Evolutionary conservation across 2,329 filamentous ascomycete species (phyloP), one percentile per base, ranked within the genome.

Genomic region (Lasiodiplodia gonubiensis): DNA sequence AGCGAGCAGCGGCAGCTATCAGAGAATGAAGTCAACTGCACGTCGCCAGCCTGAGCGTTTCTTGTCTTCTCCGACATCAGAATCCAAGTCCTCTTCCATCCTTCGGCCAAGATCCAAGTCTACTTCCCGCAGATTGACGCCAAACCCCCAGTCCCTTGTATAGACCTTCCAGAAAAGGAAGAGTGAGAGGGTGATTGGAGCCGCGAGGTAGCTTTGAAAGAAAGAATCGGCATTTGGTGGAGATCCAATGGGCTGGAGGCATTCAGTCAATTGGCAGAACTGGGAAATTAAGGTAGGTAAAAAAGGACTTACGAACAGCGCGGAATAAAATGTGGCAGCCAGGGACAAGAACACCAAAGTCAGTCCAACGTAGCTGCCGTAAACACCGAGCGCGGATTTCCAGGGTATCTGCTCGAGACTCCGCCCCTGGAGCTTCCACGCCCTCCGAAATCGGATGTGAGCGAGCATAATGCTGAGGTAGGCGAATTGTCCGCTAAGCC

Each of bases 341-440:
- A 64, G 23, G 1, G 48, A 53, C 0, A 53, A 10, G 30, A 6
- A 6, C 1, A 66, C 52, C 2, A 57, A 3, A 0, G 27, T n/a
- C 2, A 69, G 37, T 18, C 93, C 93, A 25, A 93, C 69, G 84
- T 89, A 97, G 1, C 92, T 95, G 7, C 93, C 94, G 6, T 84
- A 70, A 10, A 94, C 82, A 69, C 93, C 93, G 3, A 90, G 86
- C 75, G 94, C 91, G 1, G 91, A 91, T 30, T 81, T 83, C 81
- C 94, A 97, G 6, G 93, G 90, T 10, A 97, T 84, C 71, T 96
- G 91, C 66, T 88, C 83, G 37, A 93, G 80, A 18, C 81, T 84
- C 75, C 84, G 85, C 55, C 87, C 87, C 71, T 88, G 84, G n/a
- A 80, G 72, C 68, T 82, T 80, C 87, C 87, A 89, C 3, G 81